Base-by-base conservation (phyloP, 768 basidiomycete genomes). In the Pisolithus tinctorius region DNA sequence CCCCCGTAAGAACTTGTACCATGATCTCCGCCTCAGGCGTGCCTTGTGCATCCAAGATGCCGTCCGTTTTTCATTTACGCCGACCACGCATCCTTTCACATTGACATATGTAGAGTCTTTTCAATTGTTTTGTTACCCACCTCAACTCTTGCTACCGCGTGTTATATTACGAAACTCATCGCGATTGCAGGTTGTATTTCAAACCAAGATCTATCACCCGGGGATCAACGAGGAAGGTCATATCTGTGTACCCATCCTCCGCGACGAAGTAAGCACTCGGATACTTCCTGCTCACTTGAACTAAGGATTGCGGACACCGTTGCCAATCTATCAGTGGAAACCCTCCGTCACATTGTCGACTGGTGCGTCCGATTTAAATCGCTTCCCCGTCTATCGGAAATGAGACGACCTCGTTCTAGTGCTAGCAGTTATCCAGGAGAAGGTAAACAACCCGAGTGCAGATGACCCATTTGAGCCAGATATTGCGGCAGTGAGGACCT, bases 401-500 rank as follows among this genome's bases (percentile, higher is more conserved):
- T 49, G 46, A 61, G 51, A 47, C 23, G 47, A 50, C 40, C n/a
- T 40, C 23, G 51, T 57, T 51, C 50, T 52, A 93, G 90, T 93
- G 1, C 76, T 93, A 17, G 72, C 74, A 25, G 80, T 82, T 45
- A 81, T 93, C 52, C 84, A 87, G 65, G 88, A 91, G 63, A 93
- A 93, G 69, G 62, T 93, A 46, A 91, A 91, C 65, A 89, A 92
- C 64, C 90, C 90, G 16, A 88, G 85, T 63, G 76, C 88, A 16
- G 90, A 93, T 60, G 90, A 93, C 63, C 90, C 90, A 0, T 93
- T 89, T 60, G 87, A 91, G 60, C 86, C 90, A 27, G 88, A 91
- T 1, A 87, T 91, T 58, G 90, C 90, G 36, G 84, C 83, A 30
- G 86, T 92, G 63, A 49, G 84, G 27, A n/a, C 50, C 43, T 42